A percentile compares a stretch with the other conserved stretches of the same genome.
phyloP scores from a whole-genome alignment of 2,329 filamentous ascomycete species.

The Pseudopithomyces maydicus region DNA sequence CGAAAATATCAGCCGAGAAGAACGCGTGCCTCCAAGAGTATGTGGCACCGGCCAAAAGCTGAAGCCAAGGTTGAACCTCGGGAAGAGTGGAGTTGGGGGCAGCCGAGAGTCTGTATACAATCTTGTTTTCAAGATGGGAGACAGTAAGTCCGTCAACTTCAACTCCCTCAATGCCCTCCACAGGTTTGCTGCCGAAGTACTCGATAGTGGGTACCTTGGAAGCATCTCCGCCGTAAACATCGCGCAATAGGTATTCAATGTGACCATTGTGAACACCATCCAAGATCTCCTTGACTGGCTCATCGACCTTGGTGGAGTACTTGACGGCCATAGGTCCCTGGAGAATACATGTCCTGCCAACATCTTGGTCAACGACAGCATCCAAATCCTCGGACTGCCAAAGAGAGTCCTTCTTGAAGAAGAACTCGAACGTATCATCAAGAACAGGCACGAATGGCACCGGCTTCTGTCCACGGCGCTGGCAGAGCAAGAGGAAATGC shows the following conservation, averaged over 20 bases:
- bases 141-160: slow-evolving; percentile 88
- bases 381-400: slow-evolving; percentile 99
- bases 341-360: slow-evolving; percentile 92
- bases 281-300: slow-evolving; percentile 93
- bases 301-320: slow-evolving; percentile 87
- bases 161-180: slow-evolving; percentile 66
- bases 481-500: slow-evolving; percentile 91
- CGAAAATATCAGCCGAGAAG: slow-evolving; percentile 89
- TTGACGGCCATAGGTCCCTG: slow-evolving; percentile 92
- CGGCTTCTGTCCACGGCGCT: slow-evolving; percentile 91
- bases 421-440: slow-evolving; percentile 97
- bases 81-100: slow-evolving; percentile 77
- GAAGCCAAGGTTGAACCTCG: slow-evolving; percentile 80
- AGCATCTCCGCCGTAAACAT: slow-evolving; percentile 78
- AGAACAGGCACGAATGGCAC: slow-evolving; percentile 94
- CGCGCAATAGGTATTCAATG: slow-evolving; percentile 77
- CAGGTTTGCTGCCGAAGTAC: slow-evolving; percentile 91
- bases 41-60: slow-evolving; percentile 80
- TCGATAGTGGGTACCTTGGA: slow-evolving; percentile 81
- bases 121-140: slow-evolving; percentile 77
- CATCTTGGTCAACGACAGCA: slow-evolving; percentile 93
- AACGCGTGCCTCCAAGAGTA: slow-evolving; percentile 95
- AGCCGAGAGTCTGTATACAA: slow-evolving; percentile 80
- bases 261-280: slow-evolving; percentile 89
- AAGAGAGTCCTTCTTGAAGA: slow-evolving; percentile 99